Conservation (phyloP, 495 filamentous ascomycete genomes). For the Cetradonia linearis region DNA sequence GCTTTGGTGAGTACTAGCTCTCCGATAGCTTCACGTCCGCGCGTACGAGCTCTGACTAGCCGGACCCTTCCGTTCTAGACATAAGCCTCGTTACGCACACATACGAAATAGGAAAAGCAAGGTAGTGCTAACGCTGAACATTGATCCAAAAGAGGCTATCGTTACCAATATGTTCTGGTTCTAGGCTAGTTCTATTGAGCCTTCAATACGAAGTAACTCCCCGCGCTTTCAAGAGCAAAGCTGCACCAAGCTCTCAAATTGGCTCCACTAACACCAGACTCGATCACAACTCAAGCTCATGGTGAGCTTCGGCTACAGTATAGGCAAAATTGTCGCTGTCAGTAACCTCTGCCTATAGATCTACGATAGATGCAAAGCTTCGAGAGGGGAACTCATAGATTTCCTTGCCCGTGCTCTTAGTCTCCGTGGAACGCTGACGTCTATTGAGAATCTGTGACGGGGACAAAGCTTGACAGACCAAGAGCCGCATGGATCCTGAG, state of each 20-base stretch:
- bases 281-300: background rate
- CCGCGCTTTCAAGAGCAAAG: background rate
- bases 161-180: background rate
- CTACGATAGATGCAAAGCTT: conserved; percentile 31
- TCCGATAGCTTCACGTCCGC: background rate
- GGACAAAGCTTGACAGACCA: background rate
- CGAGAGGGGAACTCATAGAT: conserved; percentile 6
- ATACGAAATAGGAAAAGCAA: background rate
- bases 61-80: background rate
- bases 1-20: background rate
- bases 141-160: background rate
- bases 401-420: background rate
- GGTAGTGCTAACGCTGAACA: background rate
- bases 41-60: background rate
- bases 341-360: conserved; percentile 12
- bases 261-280: background rate
- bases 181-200: background rate
- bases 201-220: background rate
- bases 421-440: background rate
- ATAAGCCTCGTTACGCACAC: background rate
- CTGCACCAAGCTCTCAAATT: background rate
- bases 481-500: background rate
- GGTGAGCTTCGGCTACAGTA: background rate
- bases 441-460: background rate
- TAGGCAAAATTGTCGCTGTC: background rate